A percentile compares a stretch with the other conserved stretches of the same genome.
phyloP scores from a whole-genome alignment of 495 filamentous ascomycete genomes.

The Staphylotrichum tortipilum region DNA sequence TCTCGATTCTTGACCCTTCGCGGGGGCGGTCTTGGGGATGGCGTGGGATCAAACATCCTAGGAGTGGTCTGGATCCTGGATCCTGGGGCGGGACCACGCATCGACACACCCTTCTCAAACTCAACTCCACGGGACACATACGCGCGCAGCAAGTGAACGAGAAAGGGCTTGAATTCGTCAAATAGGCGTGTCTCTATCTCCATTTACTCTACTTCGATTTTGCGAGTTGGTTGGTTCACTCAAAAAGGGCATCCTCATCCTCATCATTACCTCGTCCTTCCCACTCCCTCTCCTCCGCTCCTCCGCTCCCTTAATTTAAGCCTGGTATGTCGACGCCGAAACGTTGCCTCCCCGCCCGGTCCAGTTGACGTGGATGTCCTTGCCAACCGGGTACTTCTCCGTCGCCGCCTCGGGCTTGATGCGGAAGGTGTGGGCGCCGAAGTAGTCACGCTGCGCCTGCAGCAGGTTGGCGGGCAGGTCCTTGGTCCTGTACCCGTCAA shows the following conservation, averaged over 20 bases:
- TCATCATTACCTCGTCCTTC: no score
- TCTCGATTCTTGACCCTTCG: no score
- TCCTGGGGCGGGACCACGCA: no score
- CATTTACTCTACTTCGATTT: conserved; percentile 11
- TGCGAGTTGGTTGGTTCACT: conserved; percentile 9
- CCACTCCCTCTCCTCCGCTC: no score
- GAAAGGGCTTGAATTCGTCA: neutral
- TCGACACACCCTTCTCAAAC: no score
- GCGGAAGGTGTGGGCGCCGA: conserved; percentile 95
- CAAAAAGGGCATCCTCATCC: conserved; percentile 4
- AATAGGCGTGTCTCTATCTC: conserved; percentile 3
- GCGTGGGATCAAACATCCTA: neutral
- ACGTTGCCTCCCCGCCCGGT: conserved; percentile 95
- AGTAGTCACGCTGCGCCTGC: conserved; percentile 98
- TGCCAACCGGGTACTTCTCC: conserved; percentile 72
- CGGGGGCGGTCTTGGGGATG: no score
- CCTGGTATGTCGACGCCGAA: conserved; percentile 92
- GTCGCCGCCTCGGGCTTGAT: conserved; percentile 88
- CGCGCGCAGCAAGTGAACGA: no score
- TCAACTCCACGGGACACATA: no score
- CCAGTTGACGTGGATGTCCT: conserved; percentile 99
- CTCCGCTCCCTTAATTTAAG: conserved; percentile 47
- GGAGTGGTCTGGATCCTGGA: no score
- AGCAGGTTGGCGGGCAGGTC: conserved; percentile 94
- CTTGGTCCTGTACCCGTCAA: conserved; percentile 93